Evolutionary conservation across 768 basidiomycete species (phyloP).

Genomic region (Pleurotus citrinopileatus): DNA sequence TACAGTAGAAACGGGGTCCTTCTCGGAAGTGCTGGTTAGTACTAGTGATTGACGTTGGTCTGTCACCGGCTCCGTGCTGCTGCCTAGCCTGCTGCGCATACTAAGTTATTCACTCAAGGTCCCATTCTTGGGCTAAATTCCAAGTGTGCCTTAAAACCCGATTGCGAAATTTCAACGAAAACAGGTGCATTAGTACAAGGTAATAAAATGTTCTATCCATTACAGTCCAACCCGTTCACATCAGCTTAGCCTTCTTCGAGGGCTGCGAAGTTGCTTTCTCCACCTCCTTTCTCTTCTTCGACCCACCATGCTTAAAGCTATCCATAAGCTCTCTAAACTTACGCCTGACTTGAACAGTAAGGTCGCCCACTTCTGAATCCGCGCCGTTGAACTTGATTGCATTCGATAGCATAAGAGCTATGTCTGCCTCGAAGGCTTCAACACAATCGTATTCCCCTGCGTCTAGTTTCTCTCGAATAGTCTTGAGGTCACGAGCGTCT

Average conservation of each 20-base stretch:
- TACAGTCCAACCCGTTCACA: slow-evolving; percentile 33
- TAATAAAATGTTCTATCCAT: slow-evolving; percentile 13
- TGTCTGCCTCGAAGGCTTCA: slow-evolving; percentile 80
- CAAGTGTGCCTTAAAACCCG: neutral
- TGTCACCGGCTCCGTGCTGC: too few relatives aligned
- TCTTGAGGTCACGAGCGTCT: slow-evolving; percentile 82
- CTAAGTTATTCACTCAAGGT: too few relatives aligned
- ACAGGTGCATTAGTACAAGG: slow-evolving; percentile 5
- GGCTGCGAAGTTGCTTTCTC: slow-evolving; percentile 64
- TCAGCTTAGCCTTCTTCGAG: slow-evolving; percentile 64
- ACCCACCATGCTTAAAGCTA: slow-evolving; percentile 41
- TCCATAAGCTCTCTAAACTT: slow-evolving; percentile 54
- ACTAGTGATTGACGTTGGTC: neutral
- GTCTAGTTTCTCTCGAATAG: slow-evolving; percentile 80
- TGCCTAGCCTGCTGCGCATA: neutral
- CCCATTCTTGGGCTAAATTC: too few relatives aligned
- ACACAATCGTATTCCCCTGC: slow-evolving; percentile 76
- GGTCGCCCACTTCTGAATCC: slow-evolving; percentile 73
- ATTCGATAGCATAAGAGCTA: slow-evolving; percentile 86
- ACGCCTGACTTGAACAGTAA: slow-evolving; percentile 49
- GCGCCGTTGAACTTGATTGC: slow-evolving; percentile 86
- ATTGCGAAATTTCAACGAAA: neutral
- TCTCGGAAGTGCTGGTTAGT: neutral
- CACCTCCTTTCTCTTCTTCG: slow-evolving; percentile 75
- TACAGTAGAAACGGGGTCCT: neutral